These are phyloP conservation scores for Bacidia gigantensis DNA, from an alignment of 495 filamentous ascomycete genomes.

Conservation along the genomic window DNA sequence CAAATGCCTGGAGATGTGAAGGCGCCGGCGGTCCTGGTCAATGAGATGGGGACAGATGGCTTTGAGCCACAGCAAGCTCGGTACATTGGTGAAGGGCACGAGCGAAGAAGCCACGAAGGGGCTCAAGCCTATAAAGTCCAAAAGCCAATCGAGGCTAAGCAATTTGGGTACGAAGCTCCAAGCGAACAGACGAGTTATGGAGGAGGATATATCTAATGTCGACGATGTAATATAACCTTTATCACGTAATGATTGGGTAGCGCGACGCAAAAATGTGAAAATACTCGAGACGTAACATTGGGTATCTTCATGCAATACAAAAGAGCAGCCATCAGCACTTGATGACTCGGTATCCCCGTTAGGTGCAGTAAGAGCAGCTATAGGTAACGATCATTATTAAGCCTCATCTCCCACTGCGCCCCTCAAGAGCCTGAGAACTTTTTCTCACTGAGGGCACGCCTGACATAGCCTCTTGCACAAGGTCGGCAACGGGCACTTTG, in stretches of 20 bases:
- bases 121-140: conserved; percentile 16
- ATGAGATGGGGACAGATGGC: neutral
- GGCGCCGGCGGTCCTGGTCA: neutral
- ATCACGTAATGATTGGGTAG: too few species aligned
- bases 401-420: neutral
- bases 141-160: conserved; percentile 14
- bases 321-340: conserved; percentile 17
- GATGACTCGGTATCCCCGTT: conserved; percentile 8
- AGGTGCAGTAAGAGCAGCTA: too few species aligned
- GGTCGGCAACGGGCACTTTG: neutral
- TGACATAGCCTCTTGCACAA: neutral
- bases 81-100: neutral
- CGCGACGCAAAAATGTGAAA: too few species aligned
- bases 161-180: conserved; percentile 18
- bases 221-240: too few species aligned
- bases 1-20: conserved; percentile 10
- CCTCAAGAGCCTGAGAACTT: neutral
- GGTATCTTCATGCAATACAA: too few species aligned
- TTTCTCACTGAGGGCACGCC: neutral
- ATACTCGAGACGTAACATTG: too few species aligned
- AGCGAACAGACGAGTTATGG: conserved; percentile 21
- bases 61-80: conserved; percentile 1
- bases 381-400: too few species aligned
- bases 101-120: conserved; percentile 6
- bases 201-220: neutral